Conservation (phyloP, 2,329 filamentous ascomycete genomes). For the Penicillium paneum region DNA sequence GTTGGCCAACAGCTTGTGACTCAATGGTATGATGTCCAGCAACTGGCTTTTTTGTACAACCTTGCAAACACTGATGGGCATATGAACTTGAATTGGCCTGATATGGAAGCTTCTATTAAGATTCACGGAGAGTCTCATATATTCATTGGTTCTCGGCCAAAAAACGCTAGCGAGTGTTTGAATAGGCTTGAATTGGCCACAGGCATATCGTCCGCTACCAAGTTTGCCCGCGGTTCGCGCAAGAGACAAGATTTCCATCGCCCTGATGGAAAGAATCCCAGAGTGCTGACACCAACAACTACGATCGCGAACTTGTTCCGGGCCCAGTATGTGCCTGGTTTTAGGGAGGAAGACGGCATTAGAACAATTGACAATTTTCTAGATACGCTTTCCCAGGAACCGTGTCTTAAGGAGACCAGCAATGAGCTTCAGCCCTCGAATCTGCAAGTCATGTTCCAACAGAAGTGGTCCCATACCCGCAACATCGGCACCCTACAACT, state of each 20-base stretch:
- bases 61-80: constrained; percentile 14
- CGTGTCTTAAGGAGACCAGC: constrained; percentile 9
- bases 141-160: constrained; percentile 29
- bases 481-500: constrained; percentile 25
- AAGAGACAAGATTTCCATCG: constrained; percentile 14
- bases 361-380: constrained; percentile 15
- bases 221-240: constrained; percentile 29
- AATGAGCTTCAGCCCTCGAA: constrained; percentile 3
- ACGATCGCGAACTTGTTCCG: constrained; percentile 24
- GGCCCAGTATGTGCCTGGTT: constrained; percentile 15
- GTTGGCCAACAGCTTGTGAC: constrained; percentile 26
- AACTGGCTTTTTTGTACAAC: constrained; percentile 32
- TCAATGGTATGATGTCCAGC: constrained; percentile 30
- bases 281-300: constrained; percentile 26
- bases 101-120: constrained; percentile 30
- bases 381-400: constrained; percentile 17
- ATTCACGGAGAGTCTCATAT: constrained; percentile 33
- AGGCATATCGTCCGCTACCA: constrained; percentile 25
- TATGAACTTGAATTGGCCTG: constrained; percentile 26
- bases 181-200: constrained; percentile 29
- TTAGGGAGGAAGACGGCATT: constrained; percentile 11
- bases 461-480: constrained; percentile 22
- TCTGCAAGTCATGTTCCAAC: neutral
- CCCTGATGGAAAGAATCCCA: constrained; percentile 21
- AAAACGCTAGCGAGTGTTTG: constrained; percentile 26